phyloP scores from a whole-genome alignment of 2,329 filamentous ascomycete species.

The Ceratocystis papillata region DNA sequence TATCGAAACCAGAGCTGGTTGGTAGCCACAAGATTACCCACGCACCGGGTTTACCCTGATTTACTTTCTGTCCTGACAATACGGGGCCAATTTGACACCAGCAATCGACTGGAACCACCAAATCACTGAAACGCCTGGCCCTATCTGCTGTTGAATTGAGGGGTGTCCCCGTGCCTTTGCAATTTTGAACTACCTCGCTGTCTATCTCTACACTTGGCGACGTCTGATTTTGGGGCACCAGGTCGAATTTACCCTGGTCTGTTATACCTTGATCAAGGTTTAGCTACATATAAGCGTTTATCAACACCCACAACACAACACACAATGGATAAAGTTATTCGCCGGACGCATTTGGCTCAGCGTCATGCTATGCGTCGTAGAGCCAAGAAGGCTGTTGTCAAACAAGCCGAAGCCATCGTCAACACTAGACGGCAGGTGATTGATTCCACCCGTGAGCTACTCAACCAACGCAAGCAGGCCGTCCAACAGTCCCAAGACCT shows the following conservation, averaged over 20 bases:
- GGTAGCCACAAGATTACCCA: constrained; percentile 2
- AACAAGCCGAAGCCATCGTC: constrained; percentile 29
- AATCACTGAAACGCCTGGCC: background rate
- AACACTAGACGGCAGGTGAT: constrained; percentile 29
- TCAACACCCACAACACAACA: constrained; percentile 1
- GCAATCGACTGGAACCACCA: background rate
- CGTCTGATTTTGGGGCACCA: background rate
- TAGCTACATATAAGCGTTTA: constrained; percentile 15
- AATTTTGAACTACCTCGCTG: constrained; percentile 4
- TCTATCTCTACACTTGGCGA: background rate
- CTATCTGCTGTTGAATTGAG: background rate
- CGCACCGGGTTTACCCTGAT: constrained; percentile 15
- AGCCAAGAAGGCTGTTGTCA: constrained; percentile 33
- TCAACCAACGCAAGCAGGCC: constrained; percentile 26
- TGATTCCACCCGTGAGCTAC: constrained; percentile 28
- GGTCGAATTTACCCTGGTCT: background rate
- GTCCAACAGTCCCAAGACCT: constrained; percentile 46
- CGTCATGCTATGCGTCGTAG: constrained; percentile 46
- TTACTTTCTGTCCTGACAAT: background rate
- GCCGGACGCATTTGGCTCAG: constrained; percentile 55
- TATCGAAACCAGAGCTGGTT: background rate
- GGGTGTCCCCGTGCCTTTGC: background rate
- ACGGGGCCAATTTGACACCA: background rate
- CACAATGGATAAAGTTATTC: constrained; percentile 60
- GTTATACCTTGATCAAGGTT: background rate